Conservation (phyloP, 495 filamentous ascomycete species). For the Hypoxylon fragiforme region DNA sequence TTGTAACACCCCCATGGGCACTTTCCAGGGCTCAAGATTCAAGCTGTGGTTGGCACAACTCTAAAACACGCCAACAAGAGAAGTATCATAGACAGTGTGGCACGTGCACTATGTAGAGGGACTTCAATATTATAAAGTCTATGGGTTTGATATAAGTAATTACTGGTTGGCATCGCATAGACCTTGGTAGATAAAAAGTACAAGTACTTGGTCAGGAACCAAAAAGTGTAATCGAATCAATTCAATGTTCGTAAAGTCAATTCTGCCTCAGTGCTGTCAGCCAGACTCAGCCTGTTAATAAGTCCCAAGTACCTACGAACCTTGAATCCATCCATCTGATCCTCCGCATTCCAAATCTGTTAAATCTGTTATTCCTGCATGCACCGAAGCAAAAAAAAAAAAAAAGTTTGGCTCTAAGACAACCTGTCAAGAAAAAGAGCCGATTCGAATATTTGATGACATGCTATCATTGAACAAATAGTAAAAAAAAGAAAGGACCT, state of each 20-base stretch:
- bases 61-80: conserved; percentile 18
- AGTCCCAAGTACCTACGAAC: neutral
- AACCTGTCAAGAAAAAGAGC: conserved; percentile 14
- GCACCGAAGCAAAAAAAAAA: neutral
- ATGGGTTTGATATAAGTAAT: too few species aligned
- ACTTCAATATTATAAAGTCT: neutral
- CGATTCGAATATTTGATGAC: neutral
- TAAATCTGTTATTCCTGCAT: neutral
- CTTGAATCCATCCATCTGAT: too few species aligned
- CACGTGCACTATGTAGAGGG: conserved; percentile 4
- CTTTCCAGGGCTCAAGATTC: neutral
- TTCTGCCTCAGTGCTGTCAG: too few species aligned
- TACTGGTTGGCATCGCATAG: too few species aligned
- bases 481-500: too few species aligned
- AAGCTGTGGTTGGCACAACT: conserved; percentile 4
- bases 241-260: too few species aligned
- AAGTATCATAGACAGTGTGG: conserved; percentile 14
- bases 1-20: conserved; percentile 4
- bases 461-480: conserved; percentile 6
- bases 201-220: too few species aligned
- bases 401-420: conserved; percentile 10
- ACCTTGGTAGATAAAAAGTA: too few species aligned
- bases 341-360: neutral
- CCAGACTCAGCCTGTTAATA: too few species aligned
- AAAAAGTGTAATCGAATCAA: too few species aligned